Percentiles rank a stretch among this genome's conserved stretches.
These are phyloP conservation scores for Saccharomyces pastorianus DNA, from an alignment of 1,139 yeast genomes.

Conservation along the genomic window DNA sequence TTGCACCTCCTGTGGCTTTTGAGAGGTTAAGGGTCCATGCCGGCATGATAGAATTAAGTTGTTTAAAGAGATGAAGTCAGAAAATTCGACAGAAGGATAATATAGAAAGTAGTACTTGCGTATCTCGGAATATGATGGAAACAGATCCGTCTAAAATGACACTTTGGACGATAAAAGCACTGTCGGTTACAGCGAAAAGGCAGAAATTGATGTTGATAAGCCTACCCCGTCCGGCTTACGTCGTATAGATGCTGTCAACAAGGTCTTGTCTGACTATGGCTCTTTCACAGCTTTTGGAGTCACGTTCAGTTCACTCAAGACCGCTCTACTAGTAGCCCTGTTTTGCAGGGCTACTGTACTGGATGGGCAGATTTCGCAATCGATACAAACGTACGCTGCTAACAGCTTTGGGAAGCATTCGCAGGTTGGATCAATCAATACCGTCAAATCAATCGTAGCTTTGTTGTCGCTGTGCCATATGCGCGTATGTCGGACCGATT, in stretches of 20 bases:
- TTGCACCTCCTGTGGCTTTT: not conserved
- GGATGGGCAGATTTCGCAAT: not conserved
- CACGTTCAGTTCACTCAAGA: not conserved
- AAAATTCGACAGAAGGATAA: not conserved
- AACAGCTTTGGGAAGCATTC: not conserved
- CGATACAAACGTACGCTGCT: not conserved
- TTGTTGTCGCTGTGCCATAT: not conserved
- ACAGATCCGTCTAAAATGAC: not conserved
- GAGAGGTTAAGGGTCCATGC: not conserved
- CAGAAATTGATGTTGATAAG: not conserved
- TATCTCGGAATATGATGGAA: not conserved
- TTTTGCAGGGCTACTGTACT: not conserved
- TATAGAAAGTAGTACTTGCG: not conserved
- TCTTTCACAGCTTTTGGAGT: conserved; percentile 1
- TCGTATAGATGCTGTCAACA: conserved; percentile 1
- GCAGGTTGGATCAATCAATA: not conserved
- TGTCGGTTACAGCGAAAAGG: not conserved
- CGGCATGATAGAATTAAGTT: not conserved
- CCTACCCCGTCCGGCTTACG: not conserved
- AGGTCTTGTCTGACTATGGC: not conserved
- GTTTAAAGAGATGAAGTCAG: no score
- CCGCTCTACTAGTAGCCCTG: not conserved
- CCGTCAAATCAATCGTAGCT: not conserved
- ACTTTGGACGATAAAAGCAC: not conserved
- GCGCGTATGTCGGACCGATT: not conserved